Conservation (phyloP, 2,329 filamentous ascomycete species). For the Colletotrichum orbiculare region DNA sequence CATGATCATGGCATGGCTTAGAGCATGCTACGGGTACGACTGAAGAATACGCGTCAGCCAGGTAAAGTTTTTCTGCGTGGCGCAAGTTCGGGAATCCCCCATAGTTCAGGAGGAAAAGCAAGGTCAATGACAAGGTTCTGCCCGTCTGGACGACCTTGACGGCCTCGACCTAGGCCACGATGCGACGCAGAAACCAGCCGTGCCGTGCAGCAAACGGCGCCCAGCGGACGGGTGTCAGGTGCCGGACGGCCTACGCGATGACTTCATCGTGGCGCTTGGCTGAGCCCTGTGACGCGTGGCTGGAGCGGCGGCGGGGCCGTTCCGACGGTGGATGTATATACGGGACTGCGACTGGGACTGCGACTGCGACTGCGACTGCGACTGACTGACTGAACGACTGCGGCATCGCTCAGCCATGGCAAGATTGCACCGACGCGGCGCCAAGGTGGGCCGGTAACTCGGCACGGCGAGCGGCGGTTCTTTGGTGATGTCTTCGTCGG, state of each 20-base stretch:
- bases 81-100: constrained; percentile 2
- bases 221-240: background rate
- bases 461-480: constrained; percentile 9
- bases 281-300: constrained; percentile 21
- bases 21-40: constrained; percentile 7
- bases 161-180: background rate
- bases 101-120: background rate
- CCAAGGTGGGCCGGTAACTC: constrained; percentile 29
- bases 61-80: background rate
- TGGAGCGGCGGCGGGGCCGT: constrained; percentile 9
- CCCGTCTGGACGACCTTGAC: background rate
- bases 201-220: constrained; percentile 3
- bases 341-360: too few species aligned
- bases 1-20: constrained; percentile 20
- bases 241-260: constrained; percentile 23
- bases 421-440: constrained; percentile 8
- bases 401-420: background rate
- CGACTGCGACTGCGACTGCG: too few species aligned
- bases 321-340: background rate
- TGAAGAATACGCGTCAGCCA: constrained; percentile 23
- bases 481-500: constrained; percentile 4
- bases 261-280: constrained; percentile 31
- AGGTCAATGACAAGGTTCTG: background rate
- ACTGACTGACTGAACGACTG: too few species aligned
- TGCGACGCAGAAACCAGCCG: background rate